Evolutionary conservation across 352 stramenopile genomes (phyloP), one percentile per base, ranked within the genome.

Genomic region (Globisporangium iwayamae): DNA sequence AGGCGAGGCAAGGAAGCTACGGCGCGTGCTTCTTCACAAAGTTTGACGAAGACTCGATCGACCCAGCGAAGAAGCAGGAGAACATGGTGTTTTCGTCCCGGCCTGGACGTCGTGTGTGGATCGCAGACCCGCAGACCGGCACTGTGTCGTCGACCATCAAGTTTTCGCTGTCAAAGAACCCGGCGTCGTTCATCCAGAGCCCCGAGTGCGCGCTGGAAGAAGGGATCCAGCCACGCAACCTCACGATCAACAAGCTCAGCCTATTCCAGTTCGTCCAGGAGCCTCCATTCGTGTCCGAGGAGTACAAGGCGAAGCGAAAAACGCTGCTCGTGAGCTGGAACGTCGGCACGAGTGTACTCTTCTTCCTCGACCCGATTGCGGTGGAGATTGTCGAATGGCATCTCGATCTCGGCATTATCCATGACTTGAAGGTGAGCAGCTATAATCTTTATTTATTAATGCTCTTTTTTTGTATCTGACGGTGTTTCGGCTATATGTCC

Each of bases 381-480:
- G 85, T 94, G 2, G 85, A 96, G 67, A 91, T 96, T 38, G 81
- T 93, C 6, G 87, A 96, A 59, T 94, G 87, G 84, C 87, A 96
- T 66, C 63, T 96, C 34, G 87, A 96, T 70, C 73, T 96, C 46
- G 87, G 87, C 16, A 79, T 87, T 10, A 91, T 96, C 34, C 85
- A 93, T 48, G 87, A 96, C 60, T 68, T 94, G 22, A 92, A 93
- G 78, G 86, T 92, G 16, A 25, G 38, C 5, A 60, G 25, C 22
- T 28, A 4, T 56, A 43, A 16, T 54, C 6, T 54, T 36, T 28
- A 22, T 54, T 34, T 20, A 28, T 54, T 5, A 34, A 3, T 36
- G 22, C 25, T 28, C 25, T 28, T 39, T 32, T 32, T 50, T 45
- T 3, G 28, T 30, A 39, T 28, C 36, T 16, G 11, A 25, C 16